phyloP scores from a whole-genome alignment of 768 basidiomycete species.

The Boletus tomentosulus region DNA sequence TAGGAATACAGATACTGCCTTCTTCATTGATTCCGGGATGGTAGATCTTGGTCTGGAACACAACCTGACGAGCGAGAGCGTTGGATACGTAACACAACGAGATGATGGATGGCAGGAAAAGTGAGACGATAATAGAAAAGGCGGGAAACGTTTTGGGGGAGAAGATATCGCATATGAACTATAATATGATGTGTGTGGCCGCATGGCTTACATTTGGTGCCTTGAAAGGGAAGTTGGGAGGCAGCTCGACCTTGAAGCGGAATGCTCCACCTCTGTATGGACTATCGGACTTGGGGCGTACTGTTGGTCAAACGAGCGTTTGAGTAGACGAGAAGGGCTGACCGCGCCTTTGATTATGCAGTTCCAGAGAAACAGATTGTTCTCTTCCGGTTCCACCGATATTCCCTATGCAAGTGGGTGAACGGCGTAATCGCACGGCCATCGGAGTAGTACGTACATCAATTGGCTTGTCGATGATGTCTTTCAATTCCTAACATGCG shows the following conservation, averaged over 20 bases:
- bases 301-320: slow-evolving; percentile 1
- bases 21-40: slow-evolving; percentile 91
- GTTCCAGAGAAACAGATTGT: slow-evolving; percentile 75
- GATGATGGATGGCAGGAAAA: not conserved
- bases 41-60: slow-evolving; percentile 82
- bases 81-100: slow-evolving; percentile 18
- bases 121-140: not conserved
- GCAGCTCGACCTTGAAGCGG: slow-evolving; percentile 68
- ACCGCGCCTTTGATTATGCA: slow-evolving; percentile 74
- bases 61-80: slow-evolving; percentile 47
- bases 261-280: slow-evolving; percentile 84
- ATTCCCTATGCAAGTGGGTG: slow-evolving; percentile 46
- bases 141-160: slow-evolving; percentile 17
- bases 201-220: slow-evolving; percentile 58
- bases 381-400: slow-evolving; percentile 57
- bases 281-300: slow-evolving; percentile 52
- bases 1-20: slow-evolving; percentile 78
- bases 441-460: slow-evolving; percentile 42
- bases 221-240: slow-evolving; percentile 83
- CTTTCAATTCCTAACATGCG: slow-evolving; percentile 55
- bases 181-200: slow-evolving; percentile 3
- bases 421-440: slow-evolving; percentile 6
- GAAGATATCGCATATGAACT: not conserved
- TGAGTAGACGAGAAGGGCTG: slow-evolving; percentile 24
- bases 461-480: slow-evolving; percentile 60